Evolutionary conservation across 2,329 filamentous ascomycete genomes (phyloP).

Genomic region (Metarhizium robertsii): DNA sequence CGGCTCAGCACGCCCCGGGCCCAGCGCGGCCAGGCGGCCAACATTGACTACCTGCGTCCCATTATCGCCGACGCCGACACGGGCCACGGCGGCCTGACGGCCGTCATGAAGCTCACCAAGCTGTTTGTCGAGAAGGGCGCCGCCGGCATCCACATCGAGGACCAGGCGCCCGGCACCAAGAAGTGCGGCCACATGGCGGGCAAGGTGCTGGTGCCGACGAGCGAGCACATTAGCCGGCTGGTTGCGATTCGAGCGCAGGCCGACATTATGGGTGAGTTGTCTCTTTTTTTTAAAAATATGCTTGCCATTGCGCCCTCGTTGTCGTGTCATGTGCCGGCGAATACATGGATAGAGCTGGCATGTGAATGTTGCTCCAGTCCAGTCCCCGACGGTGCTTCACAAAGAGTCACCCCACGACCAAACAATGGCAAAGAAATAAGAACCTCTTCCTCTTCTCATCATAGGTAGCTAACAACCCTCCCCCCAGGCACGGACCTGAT

Average conservation of each 20-base stretch:
- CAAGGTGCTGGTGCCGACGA: slow-evolving; percentile 93
- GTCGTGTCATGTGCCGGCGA: too few relatives aligned
- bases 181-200: slow-evolving; percentile 99
- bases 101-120: slow-evolving; percentile 98
- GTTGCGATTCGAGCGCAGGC: slow-evolving; percentile 95
- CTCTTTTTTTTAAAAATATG: not conserved
- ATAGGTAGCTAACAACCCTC: too few relatives aligned
- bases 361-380: not conserved
- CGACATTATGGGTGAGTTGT: slow-evolving; percentile 78
- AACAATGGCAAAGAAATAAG: too few relatives aligned
- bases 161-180: slow-evolving; percentile 96
- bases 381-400: too few relatives aligned
- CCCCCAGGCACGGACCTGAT: slow-evolving; percentile 66
- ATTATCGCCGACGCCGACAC: slow-evolving; percentile 97
- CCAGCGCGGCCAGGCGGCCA: slow-evolving; percentile 63
- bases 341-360: not conserved
- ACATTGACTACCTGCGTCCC: slow-evolving; percentile 88
- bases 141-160: slow-evolving; percentile 96
- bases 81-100: slow-evolving; percentile 93
- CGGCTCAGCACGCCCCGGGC: slow-evolving; percentile 67
- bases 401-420: not conserved
- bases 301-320: not conserved
- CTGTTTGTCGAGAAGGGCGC: slow-evolving; percentile 94
- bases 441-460: too few relatives aligned
- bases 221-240: slow-evolving; percentile 95